These are phyloP conservation scores for Pythium myriotylum DNA, from an alignment of 352 stramenopile genomes.

Conservation along the genomic window DNA sequence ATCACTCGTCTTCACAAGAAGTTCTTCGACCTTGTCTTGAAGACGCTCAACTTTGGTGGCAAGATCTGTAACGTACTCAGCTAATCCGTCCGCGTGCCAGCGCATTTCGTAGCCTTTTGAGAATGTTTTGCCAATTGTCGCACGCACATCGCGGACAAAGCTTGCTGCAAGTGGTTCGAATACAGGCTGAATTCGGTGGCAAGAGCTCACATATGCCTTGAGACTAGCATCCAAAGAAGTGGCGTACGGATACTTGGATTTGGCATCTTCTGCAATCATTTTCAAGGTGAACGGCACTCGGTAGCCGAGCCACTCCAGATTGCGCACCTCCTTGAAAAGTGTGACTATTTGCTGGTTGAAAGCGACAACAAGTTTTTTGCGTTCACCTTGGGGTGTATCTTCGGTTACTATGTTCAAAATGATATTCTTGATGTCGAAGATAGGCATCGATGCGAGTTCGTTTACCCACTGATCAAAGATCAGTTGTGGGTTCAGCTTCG, in stretches of 20 bases:
- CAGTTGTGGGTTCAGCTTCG: conserved; percentile 85
- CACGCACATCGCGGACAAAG: conserved; percentile 83
- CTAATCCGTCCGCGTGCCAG: conserved; percentile 87
- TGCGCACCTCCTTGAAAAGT: conserved; percentile 98
- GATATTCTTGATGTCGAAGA: conserved; percentile 92
- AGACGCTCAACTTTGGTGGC: conserved; percentile 94
- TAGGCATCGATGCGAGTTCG: conserved; percentile 88
- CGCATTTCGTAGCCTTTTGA: conserved; percentile 88
- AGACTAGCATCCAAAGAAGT: conserved; percentile 97
- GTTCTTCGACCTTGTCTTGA: conserved; percentile 98
- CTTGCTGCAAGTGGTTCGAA: conserved; percentile 77
- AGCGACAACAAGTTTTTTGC: conserved; percentile 81
- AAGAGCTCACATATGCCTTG: conserved; percentile 91
- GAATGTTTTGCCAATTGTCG: conserved; percentile 89
- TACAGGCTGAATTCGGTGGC: conserved; percentile 78
- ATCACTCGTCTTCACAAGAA: conserved; percentile 92
- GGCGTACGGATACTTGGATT: conserved; percentile 96
- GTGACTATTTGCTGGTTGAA: conserved; percentile 99
- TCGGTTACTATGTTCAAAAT: conserved; percentile 90
- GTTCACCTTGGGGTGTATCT: conserved; percentile 67
- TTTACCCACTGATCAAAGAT: conserved; percentile 97
- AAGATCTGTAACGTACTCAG: conserved; percentile 87
- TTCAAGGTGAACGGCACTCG: conserved; percentile 95
- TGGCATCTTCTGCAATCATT: conserved; percentile 96
- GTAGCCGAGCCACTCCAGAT: conserved; percentile 98